Conservation (phyloP, 352 stramenopile genomes). For the Plasmopara viticola region DNA sequence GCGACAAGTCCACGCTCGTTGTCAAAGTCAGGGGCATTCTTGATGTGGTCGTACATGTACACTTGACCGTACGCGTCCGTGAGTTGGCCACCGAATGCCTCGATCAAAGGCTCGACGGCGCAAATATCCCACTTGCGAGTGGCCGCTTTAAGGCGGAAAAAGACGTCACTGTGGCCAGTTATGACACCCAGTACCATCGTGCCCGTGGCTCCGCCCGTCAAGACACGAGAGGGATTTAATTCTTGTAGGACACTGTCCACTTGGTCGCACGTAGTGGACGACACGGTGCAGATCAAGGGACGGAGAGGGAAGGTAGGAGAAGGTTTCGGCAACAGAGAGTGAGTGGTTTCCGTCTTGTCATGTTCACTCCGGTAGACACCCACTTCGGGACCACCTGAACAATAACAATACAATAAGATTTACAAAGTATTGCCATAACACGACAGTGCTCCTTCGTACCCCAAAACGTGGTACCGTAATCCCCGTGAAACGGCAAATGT, state of each 20-base stretch:
- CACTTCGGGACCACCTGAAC: conserved; percentile 39
- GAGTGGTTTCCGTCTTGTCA: conserved; percentile 18
- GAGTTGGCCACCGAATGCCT: conserved; percentile 46
- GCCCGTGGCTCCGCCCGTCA: conserved; percentile 57
- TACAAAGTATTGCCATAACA: not conserved
- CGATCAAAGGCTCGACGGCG: conserved; percentile 57
- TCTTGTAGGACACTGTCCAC: conserved; percentile 36
- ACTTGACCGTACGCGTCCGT: conserved; percentile 48
- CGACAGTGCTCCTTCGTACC: conserved; percentile 19
- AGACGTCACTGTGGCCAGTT: conserved; percentile 52
- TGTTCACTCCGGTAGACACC: conserved; percentile 47
- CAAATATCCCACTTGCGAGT: conserved; percentile 81
- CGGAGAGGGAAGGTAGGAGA: conserved; percentile 31
- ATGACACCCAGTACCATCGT: conserved; percentile 68
- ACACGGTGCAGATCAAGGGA: conserved; percentile 45
- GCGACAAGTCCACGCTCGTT: conserved; percentile 55
- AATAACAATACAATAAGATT: conserved; percentile 7
- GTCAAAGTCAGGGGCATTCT: conserved; percentile 46
- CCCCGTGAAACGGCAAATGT: conserved; percentile 58
- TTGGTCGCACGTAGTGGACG: conserved; percentile 43
- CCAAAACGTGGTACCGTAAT: conserved; percentile 55
- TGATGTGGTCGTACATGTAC: conserved; percentile 57
- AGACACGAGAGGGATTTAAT: conserved; percentile 30
- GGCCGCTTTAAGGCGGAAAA: conserved; percentile 60
- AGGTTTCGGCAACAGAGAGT: conserved; percentile 21